Base-by-base conservation (phyloP, 2,329 filamentous ascomycete genomes). In the Achaetomium macrosporum region DNA sequence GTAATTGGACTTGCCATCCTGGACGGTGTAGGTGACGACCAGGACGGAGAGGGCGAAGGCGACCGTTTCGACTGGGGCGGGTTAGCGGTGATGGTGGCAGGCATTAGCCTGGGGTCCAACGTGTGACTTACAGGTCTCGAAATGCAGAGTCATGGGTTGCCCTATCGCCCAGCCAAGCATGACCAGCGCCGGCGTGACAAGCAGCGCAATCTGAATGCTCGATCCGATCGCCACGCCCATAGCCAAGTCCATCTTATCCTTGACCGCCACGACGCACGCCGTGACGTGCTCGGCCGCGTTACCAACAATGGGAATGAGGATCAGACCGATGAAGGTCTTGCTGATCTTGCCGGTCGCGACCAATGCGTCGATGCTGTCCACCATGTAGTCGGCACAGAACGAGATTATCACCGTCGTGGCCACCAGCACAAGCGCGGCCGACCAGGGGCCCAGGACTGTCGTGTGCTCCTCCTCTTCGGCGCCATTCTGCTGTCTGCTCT, bases 1-100 rank as follows among this genome's bases (percentile, higher is more conserved):
- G 61, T 92, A 92, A 69, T 92, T 93, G 13, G 84, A 88, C 69
- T 87, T 88, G 63, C 88, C 88, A 64, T 92, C 88, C 65, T 88
- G 84, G 41, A 91, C 85, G 2, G 80, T 87, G 69, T 83, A 90
- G 52, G 81, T 88, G 33, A 90, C 86, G 31, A 90, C 85, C 40
- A 90, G 70, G 2, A 88, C 85, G 10, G 84, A 87, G 49, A 90
- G 76, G 52, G 86, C 87, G 68, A 90, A 90, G 1, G 85, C 81
- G 39, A 90, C 83, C 0, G 87, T 90, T 72, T 90, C 84, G 63
- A 90, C 76, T 79, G 47, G 13, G 8, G 19, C 9, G 12, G 15
- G 46, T 59, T 33, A 57, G 55, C 10, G 11, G 10, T 5, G 33
- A 11, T 15, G 33, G 10, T 15, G 3, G 13, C 33, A 15, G 33